These are phyloP conservation scores for Mucuna pruriens DNA, from an alignment of 306 rosid genomes.

Conservation along the genomic window DNA sequence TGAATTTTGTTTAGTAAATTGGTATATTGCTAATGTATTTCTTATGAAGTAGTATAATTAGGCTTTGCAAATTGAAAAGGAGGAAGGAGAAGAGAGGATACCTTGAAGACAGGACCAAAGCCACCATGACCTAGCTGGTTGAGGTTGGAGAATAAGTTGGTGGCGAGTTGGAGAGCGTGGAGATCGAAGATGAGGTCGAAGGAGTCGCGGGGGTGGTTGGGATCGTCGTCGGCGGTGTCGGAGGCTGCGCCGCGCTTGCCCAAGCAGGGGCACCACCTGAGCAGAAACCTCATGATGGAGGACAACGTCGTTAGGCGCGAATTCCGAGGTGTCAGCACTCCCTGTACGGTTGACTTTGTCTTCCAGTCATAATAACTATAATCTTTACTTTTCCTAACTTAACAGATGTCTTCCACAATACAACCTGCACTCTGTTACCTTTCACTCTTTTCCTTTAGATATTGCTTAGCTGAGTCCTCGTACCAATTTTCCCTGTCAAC, in stretches of 20 bases:
- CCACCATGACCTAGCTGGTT: constrained; percentile 94
- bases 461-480: too few species aligned
- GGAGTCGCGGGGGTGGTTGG: constrained; percentile 32
- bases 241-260: constrained; percentile 26
- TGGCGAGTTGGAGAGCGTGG: constrained; percentile 69
- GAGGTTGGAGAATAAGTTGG: constrained; percentile 70
- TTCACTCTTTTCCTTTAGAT: too few species aligned
- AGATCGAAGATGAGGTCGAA: constrained; percentile 62
- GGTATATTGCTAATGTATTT: too few species aligned
- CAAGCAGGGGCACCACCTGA: constrained; percentile 50
- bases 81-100: constrained; percentile 6
- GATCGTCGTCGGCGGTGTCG: not conserved
- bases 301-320: not conserved
- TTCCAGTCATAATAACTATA: not conserved
- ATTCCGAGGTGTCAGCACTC: not conserved
- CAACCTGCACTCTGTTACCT: too few species aligned
- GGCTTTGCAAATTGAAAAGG: not conserved
- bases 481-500: too few species aligned
- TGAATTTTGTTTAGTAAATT: too few species aligned
- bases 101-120: constrained; percentile 95
- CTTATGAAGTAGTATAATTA: not conserved
- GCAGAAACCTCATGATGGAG: constrained; percentile 45
- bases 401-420: too few species aligned
- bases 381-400: too few species aligned
- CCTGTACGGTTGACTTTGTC: not conserved